Conservation (phyloP, 106 monocot genomes). For the Allium fistulosum region DNA sequence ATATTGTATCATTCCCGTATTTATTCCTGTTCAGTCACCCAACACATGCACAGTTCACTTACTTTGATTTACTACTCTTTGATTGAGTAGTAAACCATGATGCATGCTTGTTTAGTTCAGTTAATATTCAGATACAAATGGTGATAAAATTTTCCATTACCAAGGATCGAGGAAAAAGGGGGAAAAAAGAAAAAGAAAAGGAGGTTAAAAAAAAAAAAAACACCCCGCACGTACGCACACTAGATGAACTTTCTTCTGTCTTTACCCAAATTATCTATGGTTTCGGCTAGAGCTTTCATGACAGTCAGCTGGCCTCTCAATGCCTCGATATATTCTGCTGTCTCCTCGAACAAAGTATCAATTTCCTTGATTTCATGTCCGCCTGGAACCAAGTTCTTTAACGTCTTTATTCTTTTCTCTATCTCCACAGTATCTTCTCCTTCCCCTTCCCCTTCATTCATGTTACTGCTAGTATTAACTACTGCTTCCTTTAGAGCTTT, state of each 20-base stretch:
- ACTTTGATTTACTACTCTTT: too few relatives aligned
- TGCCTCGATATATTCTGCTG: conserved; percentile 54
- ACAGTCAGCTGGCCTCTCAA: conserved; percentile 31
- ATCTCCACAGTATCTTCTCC: conserved; percentile 16
- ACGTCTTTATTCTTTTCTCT: conserved; percentile 25
- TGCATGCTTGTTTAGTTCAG: too few relatives aligned
- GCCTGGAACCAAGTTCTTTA: conserved; percentile 52
- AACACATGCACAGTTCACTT: too few relatives aligned
- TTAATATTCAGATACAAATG: too few relatives aligned
- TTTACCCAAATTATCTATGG: neutral
- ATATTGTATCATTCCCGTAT: too few relatives aligned
- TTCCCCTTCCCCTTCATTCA: neutral
- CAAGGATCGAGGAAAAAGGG: too few relatives aligned
- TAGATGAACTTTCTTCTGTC: neutral
- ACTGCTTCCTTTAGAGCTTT: neutral
- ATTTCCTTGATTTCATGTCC: conserved; percentile 23
- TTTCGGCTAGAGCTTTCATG: conserved; percentile 35
- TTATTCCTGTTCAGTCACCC: too few relatives aligned
- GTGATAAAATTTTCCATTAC: too few relatives aligned
- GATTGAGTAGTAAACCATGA: too few relatives aligned
- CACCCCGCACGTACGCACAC: too few relatives aligned
- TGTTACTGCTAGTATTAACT: neutral
- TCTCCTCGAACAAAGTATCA: conserved; percentile 48
- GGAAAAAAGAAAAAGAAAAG: too few relatives aligned
- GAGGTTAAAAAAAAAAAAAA: too few relatives aligned